A percentile compares a stretch with the other conserved stretches of the same genome.
Conservation (phyloP, 352 stramenopile species). For the Globisporangium camurandrum region DNA sequence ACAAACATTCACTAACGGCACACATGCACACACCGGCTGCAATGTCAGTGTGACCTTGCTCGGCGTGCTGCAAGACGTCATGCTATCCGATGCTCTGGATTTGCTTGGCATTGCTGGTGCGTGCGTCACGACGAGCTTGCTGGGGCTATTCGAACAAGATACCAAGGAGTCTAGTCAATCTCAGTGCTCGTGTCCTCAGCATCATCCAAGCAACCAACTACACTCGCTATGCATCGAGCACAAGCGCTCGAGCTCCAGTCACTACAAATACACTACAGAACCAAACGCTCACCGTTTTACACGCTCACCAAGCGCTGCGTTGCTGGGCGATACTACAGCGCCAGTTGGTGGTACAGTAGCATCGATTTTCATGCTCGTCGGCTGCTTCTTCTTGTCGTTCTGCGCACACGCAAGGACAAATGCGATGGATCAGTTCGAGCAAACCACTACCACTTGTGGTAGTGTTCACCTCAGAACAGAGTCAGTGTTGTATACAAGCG, state of each 20-base stretch:
- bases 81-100: neutral
- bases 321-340: neutral
- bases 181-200: neutral
- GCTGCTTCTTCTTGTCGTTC: conserved; percentile 35
- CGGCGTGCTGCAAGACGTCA: neutral
- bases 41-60: conserved; percentile 10
- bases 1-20: too few species aligned
- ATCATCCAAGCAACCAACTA: neutral
- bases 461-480: neutral
- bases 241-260: too few species aligned
- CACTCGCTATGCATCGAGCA: too few species aligned
- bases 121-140: neutral
- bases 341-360: conserved; percentile 8
- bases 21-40: conserved; percentile 9
- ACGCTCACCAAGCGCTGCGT: conserved; percentile 2
- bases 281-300: conserved; percentile 2
- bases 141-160: conserved; percentile 1
- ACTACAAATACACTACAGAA: too few species aligned
- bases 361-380: conserved; percentile 18
- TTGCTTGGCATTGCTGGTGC: conserved; percentile 1
- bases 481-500: neutral
- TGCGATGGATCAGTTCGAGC: neutral
- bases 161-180: neutral
- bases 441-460: neutral
- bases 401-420: conserved; percentile 11